Conservation (phyloP, 768 basidiomycete species). For the Mycena vitilis region DNA sequence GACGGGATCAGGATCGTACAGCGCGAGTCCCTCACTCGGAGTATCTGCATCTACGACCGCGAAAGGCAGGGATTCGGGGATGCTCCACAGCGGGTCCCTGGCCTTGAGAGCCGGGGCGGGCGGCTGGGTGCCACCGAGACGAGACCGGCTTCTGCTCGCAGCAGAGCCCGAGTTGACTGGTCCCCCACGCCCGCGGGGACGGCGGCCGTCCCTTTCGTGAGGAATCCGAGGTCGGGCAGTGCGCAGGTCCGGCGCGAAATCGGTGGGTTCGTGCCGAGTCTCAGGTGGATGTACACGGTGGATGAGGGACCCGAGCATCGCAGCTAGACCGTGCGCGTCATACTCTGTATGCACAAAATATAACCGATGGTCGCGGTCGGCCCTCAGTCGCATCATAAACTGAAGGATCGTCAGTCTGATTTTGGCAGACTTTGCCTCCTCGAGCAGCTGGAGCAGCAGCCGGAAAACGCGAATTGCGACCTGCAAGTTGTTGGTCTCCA, state of each 20-base stretch:
- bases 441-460: constrained; percentile 60
- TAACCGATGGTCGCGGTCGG: constrained; percentile 89
- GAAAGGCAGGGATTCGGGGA: constrained; percentile 77
- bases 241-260: constrained; percentile 48
- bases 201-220: constrained; percentile 64
- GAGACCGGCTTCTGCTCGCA: constrained; percentile 72
- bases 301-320: constrained; percentile 72
- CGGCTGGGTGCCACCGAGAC: constrained; percentile 48
- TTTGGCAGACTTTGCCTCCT: constrained; percentile 60
- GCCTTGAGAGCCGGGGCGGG: constrained; percentile 49
- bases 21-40: constrained; percentile 74
- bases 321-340: constrained; percentile 69
- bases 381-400: constrained; percentile 89
- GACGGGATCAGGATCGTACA: constrained; percentile 73
- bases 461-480: constrained; percentile 68
- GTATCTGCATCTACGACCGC: constrained; percentile 63
- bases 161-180: constrained; percentile 55
- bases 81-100: constrained; percentile 68
- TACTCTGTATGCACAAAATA: constrained; percentile 67
- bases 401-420: constrained; percentile 82
- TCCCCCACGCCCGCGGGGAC: constrained; percentile 64
- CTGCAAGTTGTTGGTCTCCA: constrained; percentile 57
- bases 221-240: constrained; percentile 60
- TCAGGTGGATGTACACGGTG: constrained; percentile 52
- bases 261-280: constrained; percentile 26